Conservation (phyloP, 352 stramenopile genomes). For the Globisporangium echinulatum region DNA sequence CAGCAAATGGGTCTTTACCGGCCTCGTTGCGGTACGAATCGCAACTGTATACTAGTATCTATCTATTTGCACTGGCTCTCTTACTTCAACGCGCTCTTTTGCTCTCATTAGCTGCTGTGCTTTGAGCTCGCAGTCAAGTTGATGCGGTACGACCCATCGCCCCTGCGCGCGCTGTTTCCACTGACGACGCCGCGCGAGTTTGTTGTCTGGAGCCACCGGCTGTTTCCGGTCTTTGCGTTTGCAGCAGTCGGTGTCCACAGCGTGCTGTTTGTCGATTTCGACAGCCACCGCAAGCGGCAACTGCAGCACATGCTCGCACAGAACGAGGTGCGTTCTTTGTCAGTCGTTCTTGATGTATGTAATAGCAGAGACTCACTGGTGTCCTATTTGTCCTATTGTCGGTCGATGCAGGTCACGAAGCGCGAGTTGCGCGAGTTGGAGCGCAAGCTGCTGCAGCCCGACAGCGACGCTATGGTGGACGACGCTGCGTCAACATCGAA, state of each 20-base stretch:
- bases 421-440: slow-evolving; percentile 4
- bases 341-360: too few relatives aligned
- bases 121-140: slow-evolving; percentile 52
- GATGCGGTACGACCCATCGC: slow-evolving; percentile 42
- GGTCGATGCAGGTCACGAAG: slow-evolving; percentile 3
- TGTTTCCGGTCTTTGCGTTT: slow-evolving; percentile 47
- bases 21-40: slow-evolving; percentile 34
- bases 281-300: slow-evolving; percentile 40
- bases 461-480: not conserved
- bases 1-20: slow-evolving; percentile 42
- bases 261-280: slow-evolving; percentile 54
- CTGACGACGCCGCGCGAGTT: slow-evolving; percentile 55
- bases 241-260: slow-evolving; percentile 36
- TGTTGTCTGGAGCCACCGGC: slow-evolving; percentile 45
- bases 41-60: not conserved
- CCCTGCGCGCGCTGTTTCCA: slow-evolving; percentile 30
- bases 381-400: too few relatives aligned
- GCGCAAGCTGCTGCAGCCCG: slow-evolving; percentile 1
- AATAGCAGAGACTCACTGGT: too few relatives aligned
- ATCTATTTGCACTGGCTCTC: too few relatives aligned
- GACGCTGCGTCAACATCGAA: not conserved
- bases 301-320: slow-evolving; percentile 45
- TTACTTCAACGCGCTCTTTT: not conserved
- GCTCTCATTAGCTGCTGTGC: slow-evolving; percentile 28
- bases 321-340: slow-evolving; percentile 25